Evolutionary conservation across 345 rosid species (phyloP), one percentile per base, ranked within the genome.

Genomic region (Populus simonii): DNA sequence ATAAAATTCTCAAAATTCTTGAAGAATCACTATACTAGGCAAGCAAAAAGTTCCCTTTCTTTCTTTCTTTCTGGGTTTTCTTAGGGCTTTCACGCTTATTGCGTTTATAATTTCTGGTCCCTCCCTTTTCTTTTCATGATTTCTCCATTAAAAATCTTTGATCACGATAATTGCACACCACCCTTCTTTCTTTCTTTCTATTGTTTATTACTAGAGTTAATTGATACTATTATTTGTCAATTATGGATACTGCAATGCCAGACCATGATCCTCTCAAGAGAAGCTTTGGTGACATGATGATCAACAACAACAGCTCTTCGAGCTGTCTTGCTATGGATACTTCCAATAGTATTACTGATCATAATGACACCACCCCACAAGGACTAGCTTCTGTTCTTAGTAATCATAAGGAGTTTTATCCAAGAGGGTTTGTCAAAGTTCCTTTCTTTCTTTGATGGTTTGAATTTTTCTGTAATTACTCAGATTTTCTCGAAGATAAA

Each of bases 221-320:
- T 57, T 20, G 16, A 1, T 45, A 39, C 11, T 9, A 9, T 7
- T 9, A 4, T 7, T n/a, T 61, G 22, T 25, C 23, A 25, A 2
- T 7, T 77, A 82, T 76, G 86, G 80, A 79, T 74, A 67, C 79
- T 39, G 27, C 80, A 25, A 80, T 76, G 76, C 51, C 33, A 8
- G 83, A 76, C 76, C 57, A 61, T 74, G 72, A 82, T 51, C 78
- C 79, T 53, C 86, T 76, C 35, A 89, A 89, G 84, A 81, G 96
- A 38, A 88, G 85, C 74, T 84, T 87, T 71, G 77, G 63, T 41
- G 87, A 85, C 33, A 85, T 88, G 80, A 39, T 39, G 9, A 1
- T 7, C 16, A 49, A 16, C 18, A 49, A 49, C 20, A 80, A 70
- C 79, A 74, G 35, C 31, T 53, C 67, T 10, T 74, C 74, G 33